Evolutionary conservation across 2,329 filamentous ascomycete species (phyloP).

Genomic region (Talaromyces atroroseus): DNA sequence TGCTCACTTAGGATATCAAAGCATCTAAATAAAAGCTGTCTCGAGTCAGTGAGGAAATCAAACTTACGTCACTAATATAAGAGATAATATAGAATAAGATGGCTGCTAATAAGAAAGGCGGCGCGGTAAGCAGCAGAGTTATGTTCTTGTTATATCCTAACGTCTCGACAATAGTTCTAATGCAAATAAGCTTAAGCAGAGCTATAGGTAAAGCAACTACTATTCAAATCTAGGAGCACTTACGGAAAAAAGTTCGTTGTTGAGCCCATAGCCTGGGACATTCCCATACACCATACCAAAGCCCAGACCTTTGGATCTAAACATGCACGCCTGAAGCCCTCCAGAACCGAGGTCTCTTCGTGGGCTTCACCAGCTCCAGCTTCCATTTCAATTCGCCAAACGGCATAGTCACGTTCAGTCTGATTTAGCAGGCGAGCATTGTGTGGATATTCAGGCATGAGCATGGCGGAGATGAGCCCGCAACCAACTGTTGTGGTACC

Average conservation of each 20-base stretch:
- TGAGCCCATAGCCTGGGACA: slow-evolving; percentile 34
- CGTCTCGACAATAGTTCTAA: not conserved
- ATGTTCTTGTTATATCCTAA: slow-evolving; percentile 23
- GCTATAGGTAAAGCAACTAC: too few species aligned
- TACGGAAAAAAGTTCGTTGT: slow-evolving; percentile 31
- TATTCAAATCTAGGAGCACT: too few species aligned
- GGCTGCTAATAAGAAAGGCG: slow-evolving; percentile 41
- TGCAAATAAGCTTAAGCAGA: too few species aligned
- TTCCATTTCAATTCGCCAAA: slow-evolving; percentile 32
- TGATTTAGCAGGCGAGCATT: slow-evolving; percentile 29
- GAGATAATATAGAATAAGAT: slow-evolving; percentile 31
- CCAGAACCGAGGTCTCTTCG: slow-evolving; percentile 26
- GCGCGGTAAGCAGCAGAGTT: slow-evolving; percentile 43
- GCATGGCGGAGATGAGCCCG: too few species aligned
- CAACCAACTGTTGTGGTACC: too few species aligned
- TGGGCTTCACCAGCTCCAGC: slow-evolving; percentile 36
- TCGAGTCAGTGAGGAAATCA: too few species aligned
- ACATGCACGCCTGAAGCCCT: slow-evolving; percentile 25
- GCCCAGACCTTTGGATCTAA: slow-evolving; percentile 35
- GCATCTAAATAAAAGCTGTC: too few species aligned
- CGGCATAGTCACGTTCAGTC: slow-evolving; percentile 36
- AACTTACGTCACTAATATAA: slow-evolving; percentile 11
- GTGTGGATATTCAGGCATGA: too few species aligned
- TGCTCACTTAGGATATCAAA: too few species aligned
- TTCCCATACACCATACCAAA: slow-evolving; percentile 36